These are phyloP conservation scores for Aspergillus unguis DNA, from an alignment of 2,329 filamentous ascomycete genomes.

Conservation along the genomic window DNA sequence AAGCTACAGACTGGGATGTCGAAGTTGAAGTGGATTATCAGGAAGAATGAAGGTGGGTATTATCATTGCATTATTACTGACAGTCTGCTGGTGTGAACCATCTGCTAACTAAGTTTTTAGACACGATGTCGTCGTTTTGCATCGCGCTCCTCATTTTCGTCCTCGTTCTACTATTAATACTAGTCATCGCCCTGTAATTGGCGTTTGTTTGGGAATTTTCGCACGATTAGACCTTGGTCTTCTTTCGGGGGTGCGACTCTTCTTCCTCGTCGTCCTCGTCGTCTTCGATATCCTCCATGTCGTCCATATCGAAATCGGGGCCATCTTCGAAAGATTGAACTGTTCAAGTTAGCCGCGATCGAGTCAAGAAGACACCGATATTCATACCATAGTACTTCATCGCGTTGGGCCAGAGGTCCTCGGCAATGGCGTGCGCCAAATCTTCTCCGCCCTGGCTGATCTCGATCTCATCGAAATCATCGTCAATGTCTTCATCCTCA, in stretches of 20 bases:
- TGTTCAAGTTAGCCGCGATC: slow-evolving; percentile 41
- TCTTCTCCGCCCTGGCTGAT: slow-evolving; percentile 87
- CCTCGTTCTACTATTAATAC: slow-evolving; percentile 77
- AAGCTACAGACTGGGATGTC: slow-evolving; percentile 82
- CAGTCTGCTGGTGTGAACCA: not conserved
- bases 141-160: slow-evolving; percentile 86
- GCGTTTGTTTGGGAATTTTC: slow-evolving; percentile 7
- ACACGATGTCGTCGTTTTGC: slow-evolving; percentile 79
- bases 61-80: slow-evolving; percentile 2
- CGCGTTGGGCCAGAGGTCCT: slow-evolving; percentile 85
- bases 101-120: slow-evolving; percentile 40
- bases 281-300: slow-evolving; percentile 49
- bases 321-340: slow-evolving; percentile 68
- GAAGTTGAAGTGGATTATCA: slow-evolving; percentile 79
- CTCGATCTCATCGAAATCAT: slow-evolving; percentile 68
- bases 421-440: slow-evolving; percentile 72
- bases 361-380: not conserved
- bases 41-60: slow-evolving; percentile 79
- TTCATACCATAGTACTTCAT: slow-evolving; percentile 84
- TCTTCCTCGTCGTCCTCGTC: slow-evolving; percentile 50
- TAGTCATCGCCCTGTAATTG: slow-evolving; percentile 60
- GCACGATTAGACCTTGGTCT: slow-evolving; percentile 34
- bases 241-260: slow-evolving; percentile 46
- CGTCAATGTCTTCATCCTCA: slow-evolving; percentile 55
- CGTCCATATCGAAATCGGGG: slow-evolving; percentile 67